phyloP scores from a whole-genome alignment of 169 alveolate genomes.

The Plasmodium cynomolgi region DNA sequence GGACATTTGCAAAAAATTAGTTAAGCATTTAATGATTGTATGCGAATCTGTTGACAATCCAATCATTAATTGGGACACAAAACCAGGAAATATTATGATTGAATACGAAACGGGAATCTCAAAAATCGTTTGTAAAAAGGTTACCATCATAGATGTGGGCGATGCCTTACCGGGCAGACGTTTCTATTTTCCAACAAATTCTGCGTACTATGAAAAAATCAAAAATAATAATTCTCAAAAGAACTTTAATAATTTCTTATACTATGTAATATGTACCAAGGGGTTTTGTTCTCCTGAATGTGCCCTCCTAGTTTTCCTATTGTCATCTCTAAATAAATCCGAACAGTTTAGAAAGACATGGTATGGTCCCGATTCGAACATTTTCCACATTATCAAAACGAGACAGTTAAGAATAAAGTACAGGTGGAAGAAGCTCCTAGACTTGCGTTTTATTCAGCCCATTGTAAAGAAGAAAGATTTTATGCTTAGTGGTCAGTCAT shows the following conservation, averaged over 20 bases:
- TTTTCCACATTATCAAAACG: constrained; percentile 69
- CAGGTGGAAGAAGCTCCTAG: constrained; percentile 78
- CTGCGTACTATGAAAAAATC: constrained; percentile 75
- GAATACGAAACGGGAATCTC: constrained; percentile 67
- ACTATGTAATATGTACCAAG: constrained; percentile 81
- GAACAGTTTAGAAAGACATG: constrained; percentile 79
- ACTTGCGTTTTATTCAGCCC: constrained; percentile 65
- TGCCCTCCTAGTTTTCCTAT: constrained; percentile 79
- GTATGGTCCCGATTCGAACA: constrained; percentile 75
- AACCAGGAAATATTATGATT: constrained; percentile 82
- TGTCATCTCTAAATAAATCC: constrained; percentile 77
- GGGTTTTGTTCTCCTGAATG: constrained; percentile 85
- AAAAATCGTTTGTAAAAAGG: constrained; percentile 76
- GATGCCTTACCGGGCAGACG: constrained; percentile 82
- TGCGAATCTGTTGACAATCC: constrained; percentile 73
- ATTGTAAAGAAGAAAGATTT: constrained; percentile 32
- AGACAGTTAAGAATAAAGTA: constrained; percentile 72
- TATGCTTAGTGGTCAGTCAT: neutral
- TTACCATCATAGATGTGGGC: constrained; percentile 82
- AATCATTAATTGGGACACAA: constrained; percentile 84
- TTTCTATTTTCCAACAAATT: constrained; percentile 79
- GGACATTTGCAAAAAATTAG: constrained; percentile 79
- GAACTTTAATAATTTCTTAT: constrained; percentile 48
- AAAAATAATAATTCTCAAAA: constrained; percentile 40
- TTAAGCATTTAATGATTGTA: constrained; percentile 72